A percentile compares a stretch with the other conserved stretches of the same genome.
Evolutionary conservation across 2,329 filamentous ascomycete genomes (phyloP).

Genomic region (Neofusicoccum kwambonambiense): DNA sequence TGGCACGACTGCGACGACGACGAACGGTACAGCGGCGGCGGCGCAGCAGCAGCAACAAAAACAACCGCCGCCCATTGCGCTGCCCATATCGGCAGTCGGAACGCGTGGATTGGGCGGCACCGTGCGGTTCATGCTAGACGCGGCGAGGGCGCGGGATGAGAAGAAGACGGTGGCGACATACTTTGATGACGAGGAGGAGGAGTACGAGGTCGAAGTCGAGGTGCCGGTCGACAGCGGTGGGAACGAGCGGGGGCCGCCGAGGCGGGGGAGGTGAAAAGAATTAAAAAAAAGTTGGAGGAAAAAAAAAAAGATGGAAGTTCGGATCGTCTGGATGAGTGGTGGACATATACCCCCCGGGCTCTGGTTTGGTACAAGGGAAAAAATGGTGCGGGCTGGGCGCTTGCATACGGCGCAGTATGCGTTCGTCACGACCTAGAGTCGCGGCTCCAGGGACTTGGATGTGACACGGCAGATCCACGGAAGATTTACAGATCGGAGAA

Average conservation of each 20-base stretch:
- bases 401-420: too few relatives aligned
- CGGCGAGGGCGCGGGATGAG: slow-evolving; percentile 71
- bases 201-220: slow-evolving; percentile 76
- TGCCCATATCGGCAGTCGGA: slow-evolving; percentile 33
- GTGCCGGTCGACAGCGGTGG: slow-evolving; percentile 28
- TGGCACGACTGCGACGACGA: slow-evolving; percentile 30
- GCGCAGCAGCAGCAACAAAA: slow-evolving; percentile 36
- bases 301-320: slow-evolving; percentile 19
- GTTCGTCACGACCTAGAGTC: too few relatives aligned
- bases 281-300: background rate
- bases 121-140: slow-evolving; percentile 85
- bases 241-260: slow-evolving; percentile 23
- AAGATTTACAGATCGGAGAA: too few relatives aligned
- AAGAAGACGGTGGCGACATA: slow-evolving; percentile 65
- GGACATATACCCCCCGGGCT: too few relatives aligned
- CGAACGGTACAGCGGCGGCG: slow-evolving; percentile 11
- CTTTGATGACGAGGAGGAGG: slow-evolving; percentile 72
- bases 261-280: slow-evolving; percentile 7
- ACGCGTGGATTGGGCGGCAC: slow-evolving; percentile 65
- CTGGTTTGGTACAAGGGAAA: too few relatives aligned
- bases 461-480: too few relatives aligned
- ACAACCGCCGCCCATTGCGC: background rate
- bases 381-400: too few relatives aligned
- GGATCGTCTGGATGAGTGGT: background rate
- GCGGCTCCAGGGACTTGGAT: too few relatives aligned